These are phyloP conservation scores for Ampelomyces quisqualis DNA, from an alignment of 2,329 filamentous ascomycete genomes.

Conservation along the genomic window DNA sequence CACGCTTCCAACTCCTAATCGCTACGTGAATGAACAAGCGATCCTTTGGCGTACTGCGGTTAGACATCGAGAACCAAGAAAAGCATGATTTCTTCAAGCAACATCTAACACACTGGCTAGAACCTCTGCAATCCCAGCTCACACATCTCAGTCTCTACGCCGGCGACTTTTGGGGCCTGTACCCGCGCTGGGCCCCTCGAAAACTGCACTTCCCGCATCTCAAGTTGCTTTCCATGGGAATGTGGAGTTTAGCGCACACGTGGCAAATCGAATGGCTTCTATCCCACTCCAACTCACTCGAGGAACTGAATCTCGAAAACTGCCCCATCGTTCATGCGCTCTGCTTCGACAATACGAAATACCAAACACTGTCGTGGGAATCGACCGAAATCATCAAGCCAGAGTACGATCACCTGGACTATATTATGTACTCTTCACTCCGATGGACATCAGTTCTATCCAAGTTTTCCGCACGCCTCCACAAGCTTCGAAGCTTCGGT, in stretches of 20 bases:
- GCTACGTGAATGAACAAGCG: too few relatives aligned
- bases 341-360: not conserved
- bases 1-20: too few relatives aligned
- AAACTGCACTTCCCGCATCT: constrained; percentile 43
- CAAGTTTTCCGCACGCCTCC: not conserved
- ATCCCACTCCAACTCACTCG: not conserved
- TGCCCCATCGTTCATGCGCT: not conserved
- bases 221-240: constrained; percentile 42
- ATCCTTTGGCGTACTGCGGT: too few relatives aligned
- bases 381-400: not conserved
- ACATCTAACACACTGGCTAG: constrained; percentile 3
- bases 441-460: not conserved
- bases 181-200: constrained; percentile 41
- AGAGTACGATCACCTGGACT: not conserved
- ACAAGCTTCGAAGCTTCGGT: too few relatives aligned
- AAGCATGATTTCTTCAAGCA: constrained; percentile 3
- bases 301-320: not conserved
- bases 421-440: not conserved
- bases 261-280: constrained; percentile 50
- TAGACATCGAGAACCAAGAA: not conserved
- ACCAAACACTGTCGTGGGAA: not conserved
- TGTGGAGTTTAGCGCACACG: constrained; percentile 46
- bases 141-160: constrained; percentile 43
- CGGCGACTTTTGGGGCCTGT: constrained; percentile 41
- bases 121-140: constrained; percentile 10